A percentile compares a stretch with the other conserved stretches of the same genome.
Evolutionary conservation across 2,329 filamentous ascomycete species (phyloP).

Genomic region (Elsinoe necatrix): DNA sequence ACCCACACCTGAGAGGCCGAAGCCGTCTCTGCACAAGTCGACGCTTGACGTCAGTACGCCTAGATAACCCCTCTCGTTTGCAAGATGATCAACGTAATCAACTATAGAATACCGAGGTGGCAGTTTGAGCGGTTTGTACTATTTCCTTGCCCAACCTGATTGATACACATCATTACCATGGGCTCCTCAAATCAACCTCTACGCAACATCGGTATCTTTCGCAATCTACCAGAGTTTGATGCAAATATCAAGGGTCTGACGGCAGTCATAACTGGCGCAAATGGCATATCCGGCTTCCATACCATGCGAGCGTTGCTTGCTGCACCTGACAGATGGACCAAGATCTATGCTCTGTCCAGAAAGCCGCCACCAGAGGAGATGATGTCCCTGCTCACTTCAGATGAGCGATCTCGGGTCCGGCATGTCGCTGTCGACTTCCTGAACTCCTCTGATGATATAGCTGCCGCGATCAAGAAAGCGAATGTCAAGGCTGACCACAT

Average conservation of each 20-base stretch:
- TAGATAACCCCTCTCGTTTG: neutral
- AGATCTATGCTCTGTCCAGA: conserved; percentile 44
- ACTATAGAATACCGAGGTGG: neutral
- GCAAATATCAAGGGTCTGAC: conserved; percentile 37
- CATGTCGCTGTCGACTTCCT: conserved; percentile 32
- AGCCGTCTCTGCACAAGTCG: neutral
- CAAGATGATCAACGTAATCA: neutral
- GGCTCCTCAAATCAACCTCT: conserved; percentile 23
- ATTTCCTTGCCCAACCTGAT: neutral
- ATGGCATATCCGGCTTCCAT: conserved; percentile 46
- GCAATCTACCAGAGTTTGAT: conserved; percentile 42
- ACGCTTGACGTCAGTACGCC: conserved; percentile 8
- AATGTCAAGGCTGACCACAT: conserved; percentile 34
- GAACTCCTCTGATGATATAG: conserved; percentile 26
- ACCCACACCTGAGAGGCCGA: neutral
- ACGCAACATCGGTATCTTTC: conserved; percentile 38
- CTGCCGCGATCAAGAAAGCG: conserved; percentile 24
- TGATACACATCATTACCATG: conserved; percentile 18
- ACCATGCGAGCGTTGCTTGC: conserved; percentile 43
- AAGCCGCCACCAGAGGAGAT: conserved; percentile 37
- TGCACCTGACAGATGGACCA: conserved; percentile 42
- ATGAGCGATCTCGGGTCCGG: conserved; percentile 23
- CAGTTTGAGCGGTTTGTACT: neutral
- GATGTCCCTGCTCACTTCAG: conserved; percentile 30
- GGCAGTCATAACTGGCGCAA: conserved; percentile 47